These are phyloP conservation scores for Lactifluus pinguis DNA, from an alignment of 768 basidiomycete genomes.

Conservation along the genomic window DNA sequence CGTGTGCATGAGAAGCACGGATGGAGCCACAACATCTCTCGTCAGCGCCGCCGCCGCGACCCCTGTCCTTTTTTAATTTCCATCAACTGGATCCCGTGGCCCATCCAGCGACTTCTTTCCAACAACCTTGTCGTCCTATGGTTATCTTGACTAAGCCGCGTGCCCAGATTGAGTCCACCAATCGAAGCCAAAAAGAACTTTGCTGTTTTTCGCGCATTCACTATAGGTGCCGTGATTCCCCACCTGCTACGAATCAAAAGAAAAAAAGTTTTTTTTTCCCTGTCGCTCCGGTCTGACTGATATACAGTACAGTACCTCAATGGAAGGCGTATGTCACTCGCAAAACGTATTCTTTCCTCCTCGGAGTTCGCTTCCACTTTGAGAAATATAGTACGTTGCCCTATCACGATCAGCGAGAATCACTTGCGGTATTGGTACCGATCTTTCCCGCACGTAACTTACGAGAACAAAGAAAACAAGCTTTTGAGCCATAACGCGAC, in stretches of 20 bases:
- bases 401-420: background rate
- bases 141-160: background rate
- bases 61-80: background rate
- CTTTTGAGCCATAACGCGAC: background rate
- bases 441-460: background rate
- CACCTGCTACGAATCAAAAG: background rate
- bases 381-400: background rate
- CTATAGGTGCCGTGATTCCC: background rate
- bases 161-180: background rate
- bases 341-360: background rate
- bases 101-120: background rate
- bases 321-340: background rate
- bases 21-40: background rate
- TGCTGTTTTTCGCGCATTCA: background rate
- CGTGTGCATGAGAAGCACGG: background rate
- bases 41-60: background rate
- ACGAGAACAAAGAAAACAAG: background rate
- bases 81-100: background rate
- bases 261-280: background rate
- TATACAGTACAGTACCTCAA: background rate
- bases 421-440: background rate
- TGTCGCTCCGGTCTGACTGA: background rate
- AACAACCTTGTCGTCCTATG: background rate
- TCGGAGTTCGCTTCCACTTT: background rate
- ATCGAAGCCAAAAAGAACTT: background rate